These are phyloP conservation scores for Citropsis articulata DNA, from an alignment of 345 rosid genomes.

Conservation along the genomic window DNA sequence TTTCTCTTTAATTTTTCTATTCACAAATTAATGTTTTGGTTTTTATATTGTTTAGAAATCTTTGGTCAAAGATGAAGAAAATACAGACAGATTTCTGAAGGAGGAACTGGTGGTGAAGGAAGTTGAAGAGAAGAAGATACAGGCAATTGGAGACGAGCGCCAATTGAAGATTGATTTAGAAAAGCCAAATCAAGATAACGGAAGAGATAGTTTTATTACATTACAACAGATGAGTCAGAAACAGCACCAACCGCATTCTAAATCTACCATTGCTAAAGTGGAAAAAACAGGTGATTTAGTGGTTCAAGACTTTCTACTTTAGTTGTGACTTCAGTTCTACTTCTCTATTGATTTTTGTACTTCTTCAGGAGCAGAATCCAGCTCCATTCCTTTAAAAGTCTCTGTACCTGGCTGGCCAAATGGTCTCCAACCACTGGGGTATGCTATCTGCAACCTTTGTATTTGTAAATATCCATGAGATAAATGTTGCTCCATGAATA, in stretches of 20 bases:
- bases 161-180: constrained; percentile 38
- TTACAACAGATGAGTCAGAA: constrained; percentile 24
- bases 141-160: constrained; percentile 13
- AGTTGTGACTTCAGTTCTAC: neutral
- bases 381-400: constrained; percentile 34
- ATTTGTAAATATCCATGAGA: constrained; percentile 1
- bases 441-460: constrained; percentile 15
- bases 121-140: constrained; percentile 14
- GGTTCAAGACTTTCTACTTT: neutral
- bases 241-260: constrained; percentile 18
- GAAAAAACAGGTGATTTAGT: constrained; percentile 33
- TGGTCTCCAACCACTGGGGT: constrained; percentile 43
- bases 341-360: constrained; percentile 1
- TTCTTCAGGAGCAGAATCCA: constrained; percentile 35
- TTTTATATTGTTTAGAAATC: constrained; percentile 16
- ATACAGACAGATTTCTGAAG: constrained; percentile 1
- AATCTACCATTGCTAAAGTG: constrained; percentile 21
- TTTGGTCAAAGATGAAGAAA: constrained; percentile 20
- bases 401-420: constrained; percentile 34
- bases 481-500: neutral
- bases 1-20: neutral
- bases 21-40: neutral
- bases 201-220: constrained; percentile 21
- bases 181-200: constrained; percentile 25
- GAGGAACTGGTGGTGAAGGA: constrained; percentile 20